Base-by-base conservation (phyloP, 2,329 filamentous ascomycete species). In the Neofusicoccum sp. region DNA sequence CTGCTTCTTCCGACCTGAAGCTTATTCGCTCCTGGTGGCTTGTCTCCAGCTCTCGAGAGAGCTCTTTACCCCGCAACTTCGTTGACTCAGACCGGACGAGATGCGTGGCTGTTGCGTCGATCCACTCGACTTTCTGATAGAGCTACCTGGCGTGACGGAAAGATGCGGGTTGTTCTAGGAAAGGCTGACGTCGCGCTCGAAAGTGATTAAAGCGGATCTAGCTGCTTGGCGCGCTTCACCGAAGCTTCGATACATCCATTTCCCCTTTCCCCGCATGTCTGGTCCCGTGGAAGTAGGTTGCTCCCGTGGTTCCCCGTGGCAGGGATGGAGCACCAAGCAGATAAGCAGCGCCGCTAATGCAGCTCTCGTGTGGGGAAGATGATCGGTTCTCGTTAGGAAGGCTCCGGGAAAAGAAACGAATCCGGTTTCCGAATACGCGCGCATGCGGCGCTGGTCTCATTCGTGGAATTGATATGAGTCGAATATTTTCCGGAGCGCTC, bases 1-100 rank as follows among this genome's bases (percentile, higher is more conserved):
- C 51, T 56, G 30, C 40, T 43, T 40, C 28, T 56, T 34, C 51
- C 51, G 51, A 43, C 11, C 38, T 16, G 9, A 56, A 56, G 38
- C 36, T 41, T 56, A 56, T 56, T 33, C 36, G 49, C 24, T 41
- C n/a, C 49, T n/a, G n/a, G n/a, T 31, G 24, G 28, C 51, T 44
- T 30, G 28, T 20, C 28, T 43, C 38, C 16, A 31, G 31, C 14
- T 20, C 30, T 43, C 28, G 11, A 33, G 28, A 8, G n/a, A 9
- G 30, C 3, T 11, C 12, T 34, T 43, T 43, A 56, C 51, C 51
- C 51, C 51, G 36, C 51, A 40, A 24, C 33, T 43, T 24, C 20
- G 14, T 41, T 56, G 36, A 56, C n/a, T 43, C 38, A 43, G 30
- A 41, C 3, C 49, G 26, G n/a, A 3, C 14, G 28, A 43, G 24